Conservation (phyloP, 1,284 basidiomycete species). For the Puccinia polysora region DNA sequence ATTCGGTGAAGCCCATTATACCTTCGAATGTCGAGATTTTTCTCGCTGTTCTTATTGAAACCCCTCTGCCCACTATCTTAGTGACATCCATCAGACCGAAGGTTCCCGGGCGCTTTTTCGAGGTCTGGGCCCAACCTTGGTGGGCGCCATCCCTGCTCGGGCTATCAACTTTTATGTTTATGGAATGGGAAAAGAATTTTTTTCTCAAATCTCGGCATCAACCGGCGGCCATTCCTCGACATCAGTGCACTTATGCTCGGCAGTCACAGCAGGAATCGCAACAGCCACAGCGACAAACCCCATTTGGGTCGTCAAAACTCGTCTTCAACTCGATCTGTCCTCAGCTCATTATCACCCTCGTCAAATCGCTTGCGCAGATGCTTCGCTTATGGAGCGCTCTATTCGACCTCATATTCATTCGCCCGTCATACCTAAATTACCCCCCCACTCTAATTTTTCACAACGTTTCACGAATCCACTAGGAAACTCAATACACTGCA, state of each 20-base stretch:
- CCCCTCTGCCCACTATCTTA: constrained; percentile 51
- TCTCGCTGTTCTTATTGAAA: too few relatives aligned
- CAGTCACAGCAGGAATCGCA: constrained; percentile 67
- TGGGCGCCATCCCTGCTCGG: constrained; percentile 82
- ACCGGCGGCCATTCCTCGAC: constrained; percentile 61
- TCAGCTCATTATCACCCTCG: not conserved
- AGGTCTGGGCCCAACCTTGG: constrained; percentile 87
- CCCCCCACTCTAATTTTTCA: constrained; percentile 18
- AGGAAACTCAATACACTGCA: constrained; percentile 59
- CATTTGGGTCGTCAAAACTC: constrained; percentile 98
- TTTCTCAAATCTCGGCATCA: constrained; percentile 76
- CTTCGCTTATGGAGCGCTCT: not conserved
- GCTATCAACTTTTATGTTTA: constrained; percentile 97
- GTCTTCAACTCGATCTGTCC: constrained; percentile 65
- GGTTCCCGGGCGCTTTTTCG: constrained; percentile 86
- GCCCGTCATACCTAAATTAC: constrained; percentile 3
- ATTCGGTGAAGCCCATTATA: constrained; percentile 62
- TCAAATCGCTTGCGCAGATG: not conserved
- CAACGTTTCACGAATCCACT: constrained; percentile 7
- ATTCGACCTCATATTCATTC: constrained; percentile 4
- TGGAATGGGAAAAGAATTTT: constrained; percentile 80
- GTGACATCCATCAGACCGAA: constrained; percentile 84
- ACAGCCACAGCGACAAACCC: constrained; percentile 92
- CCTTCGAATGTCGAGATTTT: too few relatives aligned
- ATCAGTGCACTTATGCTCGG: constrained; percentile 77